Percentiles rank a stretch among this genome's conserved stretches.
Conservation (phyloP, 306 rosid species). For the Dicorynia guianensis region DNA sequence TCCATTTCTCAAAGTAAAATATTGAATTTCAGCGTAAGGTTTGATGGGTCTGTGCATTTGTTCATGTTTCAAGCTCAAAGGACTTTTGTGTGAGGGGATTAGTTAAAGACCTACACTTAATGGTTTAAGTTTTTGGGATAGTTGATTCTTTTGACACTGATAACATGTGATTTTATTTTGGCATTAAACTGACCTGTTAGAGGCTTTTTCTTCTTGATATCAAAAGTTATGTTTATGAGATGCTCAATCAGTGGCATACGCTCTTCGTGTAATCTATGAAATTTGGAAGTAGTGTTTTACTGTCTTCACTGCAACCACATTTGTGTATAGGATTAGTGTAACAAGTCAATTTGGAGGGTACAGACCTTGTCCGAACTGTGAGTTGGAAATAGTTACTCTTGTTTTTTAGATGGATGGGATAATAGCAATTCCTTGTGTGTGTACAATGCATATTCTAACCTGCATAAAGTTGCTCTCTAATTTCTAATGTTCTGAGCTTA, state of each 20-base stretch:
- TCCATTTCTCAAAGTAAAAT: too few species aligned
- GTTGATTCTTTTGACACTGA: too few species aligned
- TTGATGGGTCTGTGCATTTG: too few species aligned
- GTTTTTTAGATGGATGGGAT: constrained; percentile 8
- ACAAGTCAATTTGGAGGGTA: background rate
- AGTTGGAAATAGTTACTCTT: constrained; percentile 2
- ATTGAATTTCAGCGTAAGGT: too few species aligned
- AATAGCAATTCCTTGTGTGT: background rate
- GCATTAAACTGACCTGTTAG: too few species aligned
- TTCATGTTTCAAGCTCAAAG: too few species aligned
- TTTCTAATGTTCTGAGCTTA: background rate
- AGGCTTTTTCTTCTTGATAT: background rate
- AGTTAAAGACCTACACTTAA: too few species aligned
- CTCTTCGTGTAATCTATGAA: background rate
- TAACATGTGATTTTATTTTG: background rate
- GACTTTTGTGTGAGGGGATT: too few species aligned
- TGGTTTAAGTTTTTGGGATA: too few species aligned
- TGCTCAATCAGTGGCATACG: background rate
- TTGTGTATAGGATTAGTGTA: background rate
- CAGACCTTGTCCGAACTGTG: background rate
- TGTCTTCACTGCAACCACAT: background rate
- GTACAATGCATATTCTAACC: background rate
- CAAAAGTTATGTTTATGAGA: background rate
- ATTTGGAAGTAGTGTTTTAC: background rate
- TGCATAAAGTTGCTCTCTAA: background rate